Conservation (phyloP, 768 basidiomycete genomes). For the Exidia glandulosa region DNA sequence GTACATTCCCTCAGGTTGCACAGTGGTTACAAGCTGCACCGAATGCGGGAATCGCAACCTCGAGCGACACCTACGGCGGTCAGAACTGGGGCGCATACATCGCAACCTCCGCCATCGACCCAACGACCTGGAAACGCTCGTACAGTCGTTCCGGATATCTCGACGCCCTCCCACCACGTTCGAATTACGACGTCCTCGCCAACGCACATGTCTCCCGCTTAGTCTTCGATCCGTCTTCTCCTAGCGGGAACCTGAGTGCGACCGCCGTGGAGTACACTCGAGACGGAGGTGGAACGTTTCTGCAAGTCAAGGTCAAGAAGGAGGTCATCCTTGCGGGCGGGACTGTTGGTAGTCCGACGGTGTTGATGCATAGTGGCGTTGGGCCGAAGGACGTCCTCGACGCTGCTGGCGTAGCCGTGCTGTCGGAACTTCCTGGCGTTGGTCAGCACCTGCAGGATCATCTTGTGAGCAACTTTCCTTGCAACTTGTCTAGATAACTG, state of each 20-base stretch:
- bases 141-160: constrained; percentile 55
- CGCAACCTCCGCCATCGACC: constrained; percentile 50
- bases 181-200: constrained; percentile 53
- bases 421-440: constrained; percentile 13
- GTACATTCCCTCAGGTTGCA: background rate
- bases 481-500: background rate
- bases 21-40: background rate
- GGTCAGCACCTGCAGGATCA: constrained; percentile 16
- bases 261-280: constrained; percentile 40
- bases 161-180: constrained; percentile 49
- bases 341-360: constrained; percentile 39
- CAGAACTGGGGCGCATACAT: constrained; percentile 41
- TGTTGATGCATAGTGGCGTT: constrained; percentile 47
- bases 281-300: constrained; percentile 17
- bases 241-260: constrained; percentile 26
- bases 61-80: constrained; percentile 34
- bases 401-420: constrained; percentile 27
- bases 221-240: constrained; percentile 23
- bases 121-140: constrained; percentile 49
- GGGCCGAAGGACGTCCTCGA: constrained; percentile 43
- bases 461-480: constrained; percentile 2
- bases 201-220: constrained; percentile 49
- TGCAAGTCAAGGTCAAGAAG: constrained; percentile 41
- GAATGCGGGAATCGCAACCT: no score
- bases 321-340: constrained; percentile 44